Conservation (phyloP, 2,329 filamentous ascomycete genomes). For the Diplodia seriata region DNA sequence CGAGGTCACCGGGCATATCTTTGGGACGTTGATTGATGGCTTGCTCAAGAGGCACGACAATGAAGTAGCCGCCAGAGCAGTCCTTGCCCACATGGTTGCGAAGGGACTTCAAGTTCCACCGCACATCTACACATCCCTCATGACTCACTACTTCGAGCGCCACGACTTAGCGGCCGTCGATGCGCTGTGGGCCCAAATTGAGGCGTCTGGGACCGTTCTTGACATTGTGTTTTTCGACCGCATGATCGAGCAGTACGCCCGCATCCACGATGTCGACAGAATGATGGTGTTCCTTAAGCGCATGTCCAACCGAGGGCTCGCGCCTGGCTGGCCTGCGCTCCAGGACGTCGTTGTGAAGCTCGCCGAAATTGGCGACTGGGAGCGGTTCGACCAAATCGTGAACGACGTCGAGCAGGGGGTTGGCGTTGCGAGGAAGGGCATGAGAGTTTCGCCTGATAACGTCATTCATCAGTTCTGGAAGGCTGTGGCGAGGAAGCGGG, state of each 20-base stretch:
- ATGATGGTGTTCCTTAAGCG: slow-evolving; percentile 52
- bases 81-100: slow-evolving; percentile 68
- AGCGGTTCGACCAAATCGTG: slow-evolving; percentile 17
- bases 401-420: slow-evolving; percentile 9
- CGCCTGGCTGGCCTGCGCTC: slow-evolving; percentile 53
- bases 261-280: slow-evolving; percentile 57
- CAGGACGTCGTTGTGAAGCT: slow-evolving; percentile 49
- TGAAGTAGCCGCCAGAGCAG: slow-evolving; percentile 60
- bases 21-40: slow-evolving; percentile 72
- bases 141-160: slow-evolving; percentile 69
- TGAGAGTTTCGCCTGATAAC: slow-evolving; percentile 4
- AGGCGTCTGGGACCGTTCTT: slow-evolving; percentile 43
- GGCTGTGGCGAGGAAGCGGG: slow-evolving; percentile 8
- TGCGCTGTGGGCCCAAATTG: slow-evolving; percentile 60
- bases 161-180: slow-evolving; percentile 68
- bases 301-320: slow-evolving; percentile 50
- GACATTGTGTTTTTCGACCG: slow-evolving; percentile 73
- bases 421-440: slow-evolving; percentile 15
- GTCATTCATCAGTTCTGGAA: slow-evolving; percentile 19
- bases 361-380: slow-evolving; percentile 44
- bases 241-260: slow-evolving; percentile 71
- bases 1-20: slow-evolving; percentile 48
- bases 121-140: slow-evolving; percentile 77
- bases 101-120: slow-evolving; percentile 62
- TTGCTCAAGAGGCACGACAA: slow-evolving; percentile 61